Base-by-base conservation (phyloP, 129 eudicot genomes). In the Chrysanthemum seticuspe region DNA sequence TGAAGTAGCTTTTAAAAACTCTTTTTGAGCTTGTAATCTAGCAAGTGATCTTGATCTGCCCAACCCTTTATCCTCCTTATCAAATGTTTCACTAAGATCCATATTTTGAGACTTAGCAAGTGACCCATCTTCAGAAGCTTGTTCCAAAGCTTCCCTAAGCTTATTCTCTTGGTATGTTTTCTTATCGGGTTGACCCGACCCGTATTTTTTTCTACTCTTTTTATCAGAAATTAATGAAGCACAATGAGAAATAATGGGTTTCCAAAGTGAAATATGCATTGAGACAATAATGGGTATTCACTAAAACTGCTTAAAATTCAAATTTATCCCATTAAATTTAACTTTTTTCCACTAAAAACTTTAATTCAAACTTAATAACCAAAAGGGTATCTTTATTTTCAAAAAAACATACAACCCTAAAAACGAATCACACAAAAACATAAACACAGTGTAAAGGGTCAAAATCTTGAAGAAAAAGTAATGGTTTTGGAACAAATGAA, bases 21-120 rank as follows among this genome's bases (percentile, higher is more conserved):
- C 81, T 18, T 76, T 76, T 66, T 81, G 85, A 13, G 85, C 85
- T 48, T 81, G 81, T 65, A 81, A 73, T 29, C 85, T 76, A 19
- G 85, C 85, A 52, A 81, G 81, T 49, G 85, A 81, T 71, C 85
- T 76, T 71, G 85, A 81, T 81, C 85, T 70, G 2, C 85, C 85
- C 57, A 81, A 71, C 29, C 78, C 70, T 52, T 76, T 80, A 13
- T 56, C 73, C 56, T 75, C 84, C 64, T 27, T 76, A 48, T 70
- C 83, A 47, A 80, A 13, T 10, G 81, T 31, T 47, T 81, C 85
- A 10, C 78, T 70, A 6, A 76, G 21, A 64, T 80, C 85, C 70
- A 81, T 76, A 27, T 56, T 75, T 47, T 69, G 81, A 12, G 84
- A 80, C 64, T 75, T 80, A 36, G 71, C 80, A 10, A 80, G 84